Conservation (phyloP, 2,329 filamentous ascomycete species). For the Dactylellina sp. region DNA sequence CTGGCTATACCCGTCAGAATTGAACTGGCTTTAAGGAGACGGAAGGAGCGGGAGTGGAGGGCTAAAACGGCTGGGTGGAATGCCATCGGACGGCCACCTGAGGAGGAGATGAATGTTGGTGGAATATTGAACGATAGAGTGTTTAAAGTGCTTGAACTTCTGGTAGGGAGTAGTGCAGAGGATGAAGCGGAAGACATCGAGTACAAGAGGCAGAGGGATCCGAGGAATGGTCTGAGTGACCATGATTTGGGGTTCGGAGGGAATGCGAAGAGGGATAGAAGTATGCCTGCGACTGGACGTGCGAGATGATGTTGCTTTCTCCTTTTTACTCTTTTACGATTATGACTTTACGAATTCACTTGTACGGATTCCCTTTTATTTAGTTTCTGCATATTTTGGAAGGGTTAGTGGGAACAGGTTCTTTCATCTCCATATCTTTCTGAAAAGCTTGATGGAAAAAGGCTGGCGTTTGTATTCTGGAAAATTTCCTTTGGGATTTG, state of each 20-base stretch:
- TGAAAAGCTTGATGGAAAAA: conserved; percentile 48
- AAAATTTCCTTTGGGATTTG: too few relatives aligned
- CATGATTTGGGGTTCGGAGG: conserved; percentile 32
- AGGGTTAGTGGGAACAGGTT: neutral
- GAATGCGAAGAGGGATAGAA: conserved; percentile 17
- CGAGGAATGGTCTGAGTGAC: conserved; percentile 43
- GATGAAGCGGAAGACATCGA: conserved; percentile 63
- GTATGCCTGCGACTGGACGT: conserved; percentile 15
- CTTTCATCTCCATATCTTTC: neutral
- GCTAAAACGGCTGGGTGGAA: conserved; percentile 63
- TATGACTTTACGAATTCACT: conserved; percentile 7
- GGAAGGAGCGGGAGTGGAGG: conserved; percentile 63
- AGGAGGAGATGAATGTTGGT: conserved; percentile 56
- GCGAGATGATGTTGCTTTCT: conserved; percentile 8
- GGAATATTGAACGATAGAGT: conserved; percentile 64
- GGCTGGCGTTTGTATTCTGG: conserved; percentile 20
- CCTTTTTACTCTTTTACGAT: too few relatives aligned
- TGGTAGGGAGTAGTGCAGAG: conserved; percentile 64
- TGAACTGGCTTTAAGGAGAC: conserved; percentile 63
- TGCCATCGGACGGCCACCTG: conserved; percentile 61
- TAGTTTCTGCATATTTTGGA: neutral
- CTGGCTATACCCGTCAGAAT: conserved; percentile 64
- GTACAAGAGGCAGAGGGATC: conserved; percentile 50
- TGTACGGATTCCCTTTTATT: conserved; percentile 5
- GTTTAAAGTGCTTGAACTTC: conserved; percentile 64